phyloP scores from a whole-genome alignment of 2,329 filamentous ascomycete species.

The Aurifilum marmelostoma region DNA sequence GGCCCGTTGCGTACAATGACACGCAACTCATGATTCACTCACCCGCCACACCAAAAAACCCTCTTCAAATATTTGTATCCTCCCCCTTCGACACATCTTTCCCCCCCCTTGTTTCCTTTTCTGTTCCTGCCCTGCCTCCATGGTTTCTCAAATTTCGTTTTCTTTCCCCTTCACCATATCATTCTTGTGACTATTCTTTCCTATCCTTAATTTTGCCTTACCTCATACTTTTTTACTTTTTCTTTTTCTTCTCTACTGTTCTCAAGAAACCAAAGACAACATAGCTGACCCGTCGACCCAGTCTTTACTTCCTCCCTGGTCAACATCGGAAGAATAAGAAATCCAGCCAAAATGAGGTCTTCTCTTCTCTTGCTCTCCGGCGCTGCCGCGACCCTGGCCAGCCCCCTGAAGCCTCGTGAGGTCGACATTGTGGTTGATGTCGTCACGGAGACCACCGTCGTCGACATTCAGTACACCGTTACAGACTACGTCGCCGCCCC shows the following conservation, averaged over 20 bases:
- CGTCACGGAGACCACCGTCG: conserved; percentile 32
- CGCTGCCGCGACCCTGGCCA: conserved; percentile 50
- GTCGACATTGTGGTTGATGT: conserved; percentile 45
- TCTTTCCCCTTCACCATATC: neutral
- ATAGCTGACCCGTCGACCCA: conserved; percentile 20
- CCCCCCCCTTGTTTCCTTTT: conserved; percentile 14
- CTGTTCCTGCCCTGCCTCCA: neutral
- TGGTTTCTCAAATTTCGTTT: neutral
- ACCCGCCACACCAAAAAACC: conserved; percentile 17
- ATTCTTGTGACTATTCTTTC: neutral
- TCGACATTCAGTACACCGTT: conserved; percentile 50
- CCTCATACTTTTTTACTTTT: neutral
- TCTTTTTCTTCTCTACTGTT: neutral
- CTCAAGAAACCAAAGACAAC: neutral
- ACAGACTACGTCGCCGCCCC: conserved; percentile 38
- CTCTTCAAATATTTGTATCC: conserved; percentile 4
- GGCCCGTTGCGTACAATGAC: conserved; percentile 6
- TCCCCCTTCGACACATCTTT: neutral
- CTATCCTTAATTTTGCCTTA: neutral
- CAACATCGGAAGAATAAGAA: conserved; percentile 23
- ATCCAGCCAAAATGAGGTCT: conserved; percentile 51
- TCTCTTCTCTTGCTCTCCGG: conserved; percentile 49
- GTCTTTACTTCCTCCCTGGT: conserved; percentile 17
- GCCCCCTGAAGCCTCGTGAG: conserved; percentile 47
- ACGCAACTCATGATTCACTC: conserved; percentile 15